Evolutionary conservation across 176 grass and related monocot species (phyloP).

Genomic region (Lolium rigidum): DNA sequence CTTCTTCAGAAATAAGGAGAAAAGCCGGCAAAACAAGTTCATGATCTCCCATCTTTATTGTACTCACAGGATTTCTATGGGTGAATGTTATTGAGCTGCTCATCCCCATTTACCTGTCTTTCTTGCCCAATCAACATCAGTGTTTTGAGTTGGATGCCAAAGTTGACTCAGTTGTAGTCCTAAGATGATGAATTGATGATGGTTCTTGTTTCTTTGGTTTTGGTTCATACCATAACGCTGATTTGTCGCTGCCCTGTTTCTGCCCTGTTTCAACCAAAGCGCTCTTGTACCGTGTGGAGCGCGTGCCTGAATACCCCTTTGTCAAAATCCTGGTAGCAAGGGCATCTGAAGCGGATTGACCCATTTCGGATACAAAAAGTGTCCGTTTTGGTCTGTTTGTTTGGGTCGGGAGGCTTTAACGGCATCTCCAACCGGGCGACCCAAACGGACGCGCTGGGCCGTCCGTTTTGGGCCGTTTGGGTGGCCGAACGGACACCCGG

Average conservation of each 20-base stretch:
- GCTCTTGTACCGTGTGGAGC: too few relatives aligned
- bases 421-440: too few relatives aligned
- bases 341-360: too few relatives aligned
- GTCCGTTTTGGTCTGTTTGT: too few relatives aligned
- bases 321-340: too few relatives aligned
- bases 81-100: conserved; percentile 46
- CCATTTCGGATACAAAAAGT: too few relatives aligned
- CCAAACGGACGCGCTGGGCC: too few relatives aligned
- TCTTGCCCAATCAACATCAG: conserved; percentile 6
- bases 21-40: conserved; percentile 54
- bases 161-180: conserved; percentile 25
- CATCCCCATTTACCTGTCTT: neutral
- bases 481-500: too few relatives aligned
- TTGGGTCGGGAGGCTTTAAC: too few relatives aligned
- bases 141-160: conserved; percentile 33
- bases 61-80: conserved; percentile 41
- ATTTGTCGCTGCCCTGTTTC: neutral
- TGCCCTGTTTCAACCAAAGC: neutral
- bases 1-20: conserved; percentile 63
- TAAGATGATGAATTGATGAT: conserved; percentile 31
- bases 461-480: too few relatives aligned
- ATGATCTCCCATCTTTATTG: conserved; percentile 60
- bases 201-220: neutral
- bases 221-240: neutral
- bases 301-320: too few relatives aligned